Conservation (phyloP, 352 stramenopile species). For the Pythium grandisporangium region DNA sequence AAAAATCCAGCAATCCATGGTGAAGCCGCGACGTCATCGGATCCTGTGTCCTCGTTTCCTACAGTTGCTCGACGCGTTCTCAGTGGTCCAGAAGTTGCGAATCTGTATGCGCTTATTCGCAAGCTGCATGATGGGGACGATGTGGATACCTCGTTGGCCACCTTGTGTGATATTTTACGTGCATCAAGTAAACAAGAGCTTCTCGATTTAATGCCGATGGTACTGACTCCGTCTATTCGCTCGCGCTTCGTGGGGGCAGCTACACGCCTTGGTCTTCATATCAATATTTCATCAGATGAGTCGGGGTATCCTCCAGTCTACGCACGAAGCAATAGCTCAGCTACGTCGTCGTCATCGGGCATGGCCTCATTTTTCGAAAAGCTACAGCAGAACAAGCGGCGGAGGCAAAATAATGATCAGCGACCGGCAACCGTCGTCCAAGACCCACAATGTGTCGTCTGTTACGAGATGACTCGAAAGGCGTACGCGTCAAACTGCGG, state of each 20-base stretch:
- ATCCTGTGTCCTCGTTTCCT: slow-evolving; percentile 28
- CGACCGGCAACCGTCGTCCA: slow-evolving; percentile 44
- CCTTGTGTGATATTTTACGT: slow-evolving; percentile 44
- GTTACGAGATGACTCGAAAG: slow-evolving; percentile 74
- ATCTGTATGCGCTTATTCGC: slow-evolving; percentile 53
- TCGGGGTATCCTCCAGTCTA: slow-evolving; percentile 1
- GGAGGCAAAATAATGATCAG: slow-evolving; percentile 17
- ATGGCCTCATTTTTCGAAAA: slow-evolving; percentile 54
- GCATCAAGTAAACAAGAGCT: slow-evolving; percentile 35
- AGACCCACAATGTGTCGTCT: slow-evolving; percentile 77
- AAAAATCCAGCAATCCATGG: background rate
- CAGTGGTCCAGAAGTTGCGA: slow-evolving; percentile 25
- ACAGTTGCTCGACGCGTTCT: slow-evolving; percentile 42
- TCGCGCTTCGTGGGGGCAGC: slow-evolving; percentile 34
- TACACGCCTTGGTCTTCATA: slow-evolving; percentile 20
- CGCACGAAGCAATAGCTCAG: background rate
- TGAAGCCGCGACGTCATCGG: background rate
- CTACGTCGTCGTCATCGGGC: slow-evolving; percentile 3
- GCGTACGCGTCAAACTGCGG: slow-evolving; percentile 70
- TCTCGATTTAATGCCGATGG: slow-evolving; percentile 50
- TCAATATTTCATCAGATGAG: slow-evolving; percentile 6
- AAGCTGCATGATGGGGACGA: slow-evolving; percentile 33
- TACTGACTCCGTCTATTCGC: slow-evolving; percentile 36
- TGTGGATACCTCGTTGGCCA: slow-evolving; percentile 23
- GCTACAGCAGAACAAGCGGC: slow-evolving; percentile 45